Conservation (phyloP, 1,284 basidiomycete species). For the Mycosarcoma maydis region DNA sequence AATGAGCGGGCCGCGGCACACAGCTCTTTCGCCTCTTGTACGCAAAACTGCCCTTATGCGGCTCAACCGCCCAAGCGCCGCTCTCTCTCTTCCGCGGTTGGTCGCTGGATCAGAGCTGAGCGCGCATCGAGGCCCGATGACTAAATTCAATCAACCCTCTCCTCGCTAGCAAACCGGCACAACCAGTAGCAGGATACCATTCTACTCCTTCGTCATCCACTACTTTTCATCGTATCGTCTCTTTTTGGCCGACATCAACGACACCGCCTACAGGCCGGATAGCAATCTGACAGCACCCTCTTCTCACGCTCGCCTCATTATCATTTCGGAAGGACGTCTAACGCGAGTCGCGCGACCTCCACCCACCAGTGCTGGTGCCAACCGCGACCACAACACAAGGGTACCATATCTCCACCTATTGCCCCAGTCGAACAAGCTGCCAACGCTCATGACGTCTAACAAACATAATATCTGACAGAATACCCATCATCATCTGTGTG, state of each 20-base stretch:
- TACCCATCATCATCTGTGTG: too few species aligned
- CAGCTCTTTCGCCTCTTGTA: slow-evolving; percentile 1
- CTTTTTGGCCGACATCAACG: too few species aligned
- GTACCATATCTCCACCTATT: not conserved
- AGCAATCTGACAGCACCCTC: not conserved
- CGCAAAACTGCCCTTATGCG: too few species aligned
- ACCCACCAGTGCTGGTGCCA: slow-evolving; percentile 1
- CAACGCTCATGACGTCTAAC: too few species aligned
- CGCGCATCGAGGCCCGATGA: slow-evolving; percentile 25
- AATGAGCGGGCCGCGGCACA: not conserved
- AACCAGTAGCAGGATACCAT: not conserved
- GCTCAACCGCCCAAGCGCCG: too few species aligned
- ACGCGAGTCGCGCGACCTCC: slow-evolving; percentile 15
- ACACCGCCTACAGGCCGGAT: not conserved
- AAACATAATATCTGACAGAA: too few species aligned
- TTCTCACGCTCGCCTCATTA: not conserved
- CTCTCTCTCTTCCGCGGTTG: too few species aligned
- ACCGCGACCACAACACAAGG: not conserved
- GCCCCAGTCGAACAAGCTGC: too few species aligned
- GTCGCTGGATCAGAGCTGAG: slow-evolving; percentile 8
- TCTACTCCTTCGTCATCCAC: too few species aligned
- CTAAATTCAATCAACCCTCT: not conserved
- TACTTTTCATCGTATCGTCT: too few species aligned
- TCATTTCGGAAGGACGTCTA: slow-evolving; percentile 5
- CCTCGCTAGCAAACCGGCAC: slow-evolving; percentile 19